Conservation (phyloP, 371 early-diverging fungal genomes). For the Chytridiales sp. region DNA sequence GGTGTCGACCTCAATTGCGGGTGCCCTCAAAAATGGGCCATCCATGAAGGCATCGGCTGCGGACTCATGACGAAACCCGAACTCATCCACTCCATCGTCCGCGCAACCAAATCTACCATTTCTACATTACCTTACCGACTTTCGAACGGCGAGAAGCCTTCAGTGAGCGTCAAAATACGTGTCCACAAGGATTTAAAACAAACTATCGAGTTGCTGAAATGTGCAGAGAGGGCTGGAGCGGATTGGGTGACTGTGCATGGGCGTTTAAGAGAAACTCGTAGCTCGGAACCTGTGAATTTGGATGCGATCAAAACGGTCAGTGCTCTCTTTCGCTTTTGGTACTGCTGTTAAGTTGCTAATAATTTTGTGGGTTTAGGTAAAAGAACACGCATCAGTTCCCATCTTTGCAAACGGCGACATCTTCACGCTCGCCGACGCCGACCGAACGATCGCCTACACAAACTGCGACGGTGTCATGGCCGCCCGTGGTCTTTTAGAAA, state of each 20-base stretch:
- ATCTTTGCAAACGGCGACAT: constrained; percentile 98
- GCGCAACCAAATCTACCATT: constrained; percentile 25
- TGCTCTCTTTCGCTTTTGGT: too few relatives aligned
- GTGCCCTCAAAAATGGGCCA: constrained; percentile 97
- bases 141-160: too few relatives aligned
- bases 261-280: constrained; percentile 90
- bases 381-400: constrained; percentile 71
- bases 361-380: constrained; percentile 12
- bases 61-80: constrained; percentile 89
- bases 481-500: constrained; percentile 81
- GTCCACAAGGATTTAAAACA: constrained; percentile 71
- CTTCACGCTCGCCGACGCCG: constrained; percentile 82
- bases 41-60: constrained; percentile 93
- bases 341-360: not conserved
- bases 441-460: constrained; percentile 80
- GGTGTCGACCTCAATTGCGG: constrained; percentile 96
- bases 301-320: constrained; percentile 43
- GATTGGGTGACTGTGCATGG: constrained; percentile 96
- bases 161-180: constrained; percentile 50
- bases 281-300: constrained; percentile 45
- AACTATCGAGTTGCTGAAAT: constrained; percentile 94
- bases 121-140: too few relatives aligned
- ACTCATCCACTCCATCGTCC: constrained; percentile 61
- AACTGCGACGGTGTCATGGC: constrained; percentile 96
- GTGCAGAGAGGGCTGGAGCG: constrained; percentile 88